A percentile compares a stretch with the other conserved stretches of the same genome.
Evolutionary conservation across 2,329 filamentous ascomycete species (phyloP).

Genomic region (Tolypocladium capitatum): DNA sequence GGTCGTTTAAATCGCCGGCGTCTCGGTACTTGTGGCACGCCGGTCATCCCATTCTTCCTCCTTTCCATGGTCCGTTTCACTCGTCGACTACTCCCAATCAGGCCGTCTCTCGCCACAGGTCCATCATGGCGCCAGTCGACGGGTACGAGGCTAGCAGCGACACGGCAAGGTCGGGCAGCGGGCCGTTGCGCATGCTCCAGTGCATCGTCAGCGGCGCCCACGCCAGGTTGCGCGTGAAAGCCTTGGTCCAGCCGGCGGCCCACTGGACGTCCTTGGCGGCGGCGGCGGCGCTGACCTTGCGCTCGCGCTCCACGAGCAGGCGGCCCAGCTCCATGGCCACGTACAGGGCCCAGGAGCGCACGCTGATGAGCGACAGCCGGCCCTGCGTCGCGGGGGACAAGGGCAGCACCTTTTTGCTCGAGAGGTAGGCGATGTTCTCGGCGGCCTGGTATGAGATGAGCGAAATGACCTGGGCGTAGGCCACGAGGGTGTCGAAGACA

Average conservation of each 20-base stretch:
- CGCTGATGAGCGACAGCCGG: constrained; percentile 57
- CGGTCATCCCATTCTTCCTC: background rate
- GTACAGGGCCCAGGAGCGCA: constrained; percentile 68
- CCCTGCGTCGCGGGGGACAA: constrained; percentile 42
- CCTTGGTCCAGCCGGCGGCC: constrained; percentile 44
- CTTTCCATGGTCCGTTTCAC: background rate
- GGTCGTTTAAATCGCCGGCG: background rate
- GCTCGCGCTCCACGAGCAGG: constrained; percentile 36
- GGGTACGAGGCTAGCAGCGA: constrained; percentile 31
- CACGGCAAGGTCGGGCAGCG: constrained; percentile 27
- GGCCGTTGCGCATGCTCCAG: constrained; percentile 60
- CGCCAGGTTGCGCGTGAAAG: constrained; percentile 54
- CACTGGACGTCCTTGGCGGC: constrained; percentile 26
- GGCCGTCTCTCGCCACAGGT: constrained; percentile 29
- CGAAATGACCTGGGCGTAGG: constrained; percentile 53
- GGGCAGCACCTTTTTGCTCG: constrained; percentile 55
- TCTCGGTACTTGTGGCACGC: background rate
- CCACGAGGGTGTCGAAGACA: constrained; percentile 33
- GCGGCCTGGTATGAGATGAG: constrained; percentile 62
- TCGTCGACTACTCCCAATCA: constrained; percentile 2
- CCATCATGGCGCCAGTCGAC: constrained; percentile 29
- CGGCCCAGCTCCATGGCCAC: constrained; percentile 63
- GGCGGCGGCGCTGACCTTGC: constrained; percentile 22
- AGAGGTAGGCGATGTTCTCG: constrained; percentile 74
- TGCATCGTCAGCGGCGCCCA: constrained; percentile 78